phyloP scores from a whole-genome alignment of 371 early-diverging fungal species.

The Rhizomucor pusillus region DNA sequence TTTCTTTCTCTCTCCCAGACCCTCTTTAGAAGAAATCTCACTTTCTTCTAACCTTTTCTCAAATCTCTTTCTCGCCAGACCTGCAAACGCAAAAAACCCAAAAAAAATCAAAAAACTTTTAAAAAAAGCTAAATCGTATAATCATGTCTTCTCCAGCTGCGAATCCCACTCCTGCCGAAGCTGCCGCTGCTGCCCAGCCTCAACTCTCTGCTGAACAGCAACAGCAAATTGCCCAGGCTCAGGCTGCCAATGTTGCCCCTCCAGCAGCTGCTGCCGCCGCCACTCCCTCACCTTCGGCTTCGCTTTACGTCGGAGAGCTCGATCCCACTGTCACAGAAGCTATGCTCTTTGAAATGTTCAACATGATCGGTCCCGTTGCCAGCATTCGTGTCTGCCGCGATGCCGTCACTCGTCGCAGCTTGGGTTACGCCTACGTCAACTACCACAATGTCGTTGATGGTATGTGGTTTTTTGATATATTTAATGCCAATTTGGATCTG shows the following conservation, averaged over 20 bases:
- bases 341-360: constrained; percentile 95
- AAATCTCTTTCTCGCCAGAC: constrained; percentile 7
- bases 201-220: constrained; percentile 57
- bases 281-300: constrained; percentile 57
- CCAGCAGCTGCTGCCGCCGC: constrained; percentile 39
- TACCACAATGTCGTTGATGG: constrained; percentile 76
- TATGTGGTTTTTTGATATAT: constrained; percentile 27
- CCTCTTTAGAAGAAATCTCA: constrained; percentile 3
- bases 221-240: constrained; percentile 60
- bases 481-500: neutral
- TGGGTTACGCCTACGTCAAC: constrained; percentile 98
- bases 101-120: constrained; percentile 46
- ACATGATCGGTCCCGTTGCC: constrained; percentile 90
- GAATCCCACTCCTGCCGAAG: constrained; percentile 49
- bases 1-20: constrained; percentile 10
- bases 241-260: constrained; percentile 19
- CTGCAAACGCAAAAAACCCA: constrained; percentile 8
- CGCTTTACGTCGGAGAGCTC: constrained; percentile 87
- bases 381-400: constrained; percentile 98
- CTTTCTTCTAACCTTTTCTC: constrained; percentile 8
- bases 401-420: constrained; percentile 91
- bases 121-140: constrained; percentile 36
- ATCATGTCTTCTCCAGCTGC: constrained; percentile 54
- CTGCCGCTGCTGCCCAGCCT: constrained; percentile 36
- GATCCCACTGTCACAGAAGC: constrained; percentile 95